Conservation (phyloP, 805 yeast genomes). For the Metschnikowia borealis region DNA sequence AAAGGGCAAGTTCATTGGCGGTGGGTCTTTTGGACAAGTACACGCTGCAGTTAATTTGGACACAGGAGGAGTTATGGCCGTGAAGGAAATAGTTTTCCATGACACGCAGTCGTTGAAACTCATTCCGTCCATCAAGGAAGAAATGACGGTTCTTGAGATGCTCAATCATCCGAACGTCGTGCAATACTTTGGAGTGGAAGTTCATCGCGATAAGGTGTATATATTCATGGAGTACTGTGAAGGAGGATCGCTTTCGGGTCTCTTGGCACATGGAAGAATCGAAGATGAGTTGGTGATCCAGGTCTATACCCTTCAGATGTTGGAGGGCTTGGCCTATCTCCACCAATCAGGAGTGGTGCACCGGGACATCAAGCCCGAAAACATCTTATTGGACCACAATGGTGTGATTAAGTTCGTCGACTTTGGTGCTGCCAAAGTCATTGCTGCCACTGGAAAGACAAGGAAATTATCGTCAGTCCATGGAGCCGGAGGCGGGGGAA, state of each 20-base stretch:
- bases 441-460: conserved; percentile 56
- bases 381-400: conserved; percentile 81
- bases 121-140: conserved; percentile 86
- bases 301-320: conserved; percentile 84
- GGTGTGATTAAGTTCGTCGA: conserved; percentile 95
- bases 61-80: conserved; percentile 95
- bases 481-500: conserved; percentile 6
- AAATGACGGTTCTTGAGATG: conserved; percentile 94
- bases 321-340: conserved; percentile 91
- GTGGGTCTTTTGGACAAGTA: conserved; percentile 94
- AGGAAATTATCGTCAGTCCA: conserved; percentile 17
- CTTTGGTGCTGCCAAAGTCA: conserved; percentile 95
- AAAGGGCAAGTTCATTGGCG: conserved; percentile 88
- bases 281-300: conserved; percentile 93
- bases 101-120: conserved; percentile 81
- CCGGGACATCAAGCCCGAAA: conserved; percentile 94
- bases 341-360: conserved; percentile 96
- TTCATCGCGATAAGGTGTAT: conserved; percentile 90
- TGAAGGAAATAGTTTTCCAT: conserved; percentile 88
- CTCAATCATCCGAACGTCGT: conserved; percentile 94
- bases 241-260: conserved; percentile 85
- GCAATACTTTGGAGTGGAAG: conserved; percentile 95
- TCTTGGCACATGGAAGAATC: conserved; percentile 86
- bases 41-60: conserved; percentile 89
- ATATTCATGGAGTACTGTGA: conserved; percentile 97